phyloP scores from a whole-genome alignment of 176 grass and related monocot genomes.

The Ananas comosus region DNA sequence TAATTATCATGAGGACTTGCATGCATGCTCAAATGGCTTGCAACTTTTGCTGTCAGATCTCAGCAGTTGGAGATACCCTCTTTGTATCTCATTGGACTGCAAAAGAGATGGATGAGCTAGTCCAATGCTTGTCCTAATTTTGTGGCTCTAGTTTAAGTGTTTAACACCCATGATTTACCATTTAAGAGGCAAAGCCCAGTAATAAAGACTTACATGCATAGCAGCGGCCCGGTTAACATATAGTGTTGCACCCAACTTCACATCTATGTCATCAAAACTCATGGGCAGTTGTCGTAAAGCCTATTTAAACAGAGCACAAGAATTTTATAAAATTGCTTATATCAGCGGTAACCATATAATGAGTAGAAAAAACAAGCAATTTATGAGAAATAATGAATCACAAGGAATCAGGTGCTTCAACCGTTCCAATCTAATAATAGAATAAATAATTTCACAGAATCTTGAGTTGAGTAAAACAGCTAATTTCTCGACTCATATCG shows the following conservation, averaged over 20 bases:
- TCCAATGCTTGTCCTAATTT: background rate
- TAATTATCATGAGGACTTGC: no score
- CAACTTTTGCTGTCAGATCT: no score
- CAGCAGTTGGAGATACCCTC: no score
- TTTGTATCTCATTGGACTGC: no score
- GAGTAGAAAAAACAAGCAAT: background rate
- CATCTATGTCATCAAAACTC: conserved; percentile 34
- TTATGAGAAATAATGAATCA: conserved; percentile 6
- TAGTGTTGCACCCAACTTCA: conserved; percentile 43
- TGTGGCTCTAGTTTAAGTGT: background rate
- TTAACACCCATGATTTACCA: background rate
- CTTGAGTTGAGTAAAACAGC: background rate
- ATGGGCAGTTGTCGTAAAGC: conserved; percentile 48
- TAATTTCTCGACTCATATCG: background rate
- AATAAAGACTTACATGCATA: conserved; percentile 62
- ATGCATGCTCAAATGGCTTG: no score
- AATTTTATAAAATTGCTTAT: background rate
- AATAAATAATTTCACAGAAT: no score
- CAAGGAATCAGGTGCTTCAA: background rate
- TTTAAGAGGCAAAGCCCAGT: conserved; percentile 3
- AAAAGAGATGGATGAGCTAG: conserved; percentile 6
- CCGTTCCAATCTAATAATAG: no score
- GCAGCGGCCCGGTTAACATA: conserved; percentile 84
- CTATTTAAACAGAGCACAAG: conserved; percentile 37
- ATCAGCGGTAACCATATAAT: background rate